Evolutionary conservation across 495 filamentous ascomycete genomes (phyloP), one percentile per base, ranked within the genome.

Genomic region (Xylaria flabelliformis): DNA sequence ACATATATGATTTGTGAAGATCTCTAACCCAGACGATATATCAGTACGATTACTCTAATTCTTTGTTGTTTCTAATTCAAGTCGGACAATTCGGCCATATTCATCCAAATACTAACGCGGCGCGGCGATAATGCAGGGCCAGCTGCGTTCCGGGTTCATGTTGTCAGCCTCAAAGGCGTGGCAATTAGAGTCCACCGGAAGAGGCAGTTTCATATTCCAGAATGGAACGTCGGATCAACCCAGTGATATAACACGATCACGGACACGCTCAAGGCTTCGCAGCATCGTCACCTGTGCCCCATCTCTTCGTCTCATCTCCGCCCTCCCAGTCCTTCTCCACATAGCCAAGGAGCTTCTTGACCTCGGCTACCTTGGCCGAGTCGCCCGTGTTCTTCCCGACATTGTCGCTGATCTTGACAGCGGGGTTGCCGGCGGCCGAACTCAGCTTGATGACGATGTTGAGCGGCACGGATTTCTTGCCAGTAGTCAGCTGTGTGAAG

Each of bases 391-490:
- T 98, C 86, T 99, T 99, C 53, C 94, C 94, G 76, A 93, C 87
- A 78, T 98, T 97, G 79, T 99, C 96, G 74, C 95, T 98, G 72
- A 99, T 94, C 85, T 99, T 99, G 75, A 99, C 88, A 0, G 95
- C 94, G 0, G 91, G 90, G n/a, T 89, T 87, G 9, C 95, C 95
- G 26, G 84, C 89, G 0, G 94, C 96, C 15, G 92, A 93, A 66
- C 91, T 90, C 59, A 99, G 87, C 83, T 99, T 99, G 83, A 99
- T 97, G 73, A 99, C 96, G 73, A 99, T 99, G 74, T 99, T 99
- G 21, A 99, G 86, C 0, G 96, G 96, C n/a, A 89, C 88, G 7
- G 94, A 97, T 80, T 97, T 98, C 77, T 90, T 88, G 32, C 89
- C 89, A 6, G 88, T 90, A 21, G 85, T 88, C 50, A 84, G 80